Evolutionary conservation across 1,284 basidiomycete species (phyloP), one percentile per base, ranked within the genome.

Genomic region (Cryptococcus maquisensis): DNA sequence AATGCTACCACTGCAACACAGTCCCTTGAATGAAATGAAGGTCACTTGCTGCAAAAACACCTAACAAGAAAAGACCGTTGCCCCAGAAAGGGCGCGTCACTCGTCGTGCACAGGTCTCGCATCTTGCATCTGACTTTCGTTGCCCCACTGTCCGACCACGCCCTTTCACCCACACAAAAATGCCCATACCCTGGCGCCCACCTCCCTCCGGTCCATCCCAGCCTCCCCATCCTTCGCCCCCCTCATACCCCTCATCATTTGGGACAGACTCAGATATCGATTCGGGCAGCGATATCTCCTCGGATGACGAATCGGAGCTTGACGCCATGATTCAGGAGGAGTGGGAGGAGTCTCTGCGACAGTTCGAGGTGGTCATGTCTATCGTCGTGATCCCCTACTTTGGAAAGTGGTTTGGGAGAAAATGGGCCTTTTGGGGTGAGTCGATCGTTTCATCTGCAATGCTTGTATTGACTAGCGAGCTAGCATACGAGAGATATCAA

Each of bases 331-430:
- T 88, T 8, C 87, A 91, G 73, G 81, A 87, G 66, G 91, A 96
- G 78, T 95, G 92, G 92, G 87, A 91, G 67, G 92, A 95, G 74
- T 88, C 86, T 67, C 67, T 95, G 51, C 78, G 84, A 60, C 90
- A 96, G 73, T 81, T 96, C 45, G 84, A 89, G 68, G 82, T 89
- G 65, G 82, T 95, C 26, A 73, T 90, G 53, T 83, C 87, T 41
- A 80, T 91, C 56, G 84, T 94, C 41, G 78, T 94, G 48, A 79
- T 95, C 54, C 92, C 92, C 3, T 87, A 86, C 77, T 74, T 92
- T 56, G 92, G 92, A 45, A 93, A 90, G 72, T 94, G 86, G 84
- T 74, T 91, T 41, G 92, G 92, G 35, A 81, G 92, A 63, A 83
- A 83, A 70, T 89, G 86, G 81, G 89, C 87, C 63, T 83, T 90